These are phyloP conservation scores for Borealophlyctis nickersoniae DNA, from an alignment of 192 early-diverging fungal species.

Conservation along the genomic window DNA sequence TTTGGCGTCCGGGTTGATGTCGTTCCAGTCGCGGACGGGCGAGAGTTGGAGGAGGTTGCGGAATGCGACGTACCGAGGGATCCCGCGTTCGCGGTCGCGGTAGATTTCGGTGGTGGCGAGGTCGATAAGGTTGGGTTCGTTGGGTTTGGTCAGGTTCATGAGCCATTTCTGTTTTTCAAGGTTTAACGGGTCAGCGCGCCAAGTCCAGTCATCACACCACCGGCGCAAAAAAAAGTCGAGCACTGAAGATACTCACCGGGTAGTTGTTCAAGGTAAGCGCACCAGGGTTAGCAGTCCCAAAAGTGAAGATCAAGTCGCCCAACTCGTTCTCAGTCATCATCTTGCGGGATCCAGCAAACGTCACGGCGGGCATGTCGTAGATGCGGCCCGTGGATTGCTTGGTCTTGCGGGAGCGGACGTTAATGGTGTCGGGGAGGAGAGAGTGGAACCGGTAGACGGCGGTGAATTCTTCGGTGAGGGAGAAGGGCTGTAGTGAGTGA, in stretches of 20 bases:
- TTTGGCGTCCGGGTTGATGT: constrained; percentile 20
- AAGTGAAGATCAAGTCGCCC: constrained; percentile 24
- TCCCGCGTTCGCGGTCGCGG: constrained; percentile 36
- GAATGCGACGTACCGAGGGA: constrained; percentile 30
- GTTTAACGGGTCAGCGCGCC: too few relatives aligned
- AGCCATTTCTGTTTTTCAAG: too few relatives aligned
- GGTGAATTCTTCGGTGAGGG: constrained; percentile 33
- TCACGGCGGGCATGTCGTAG: constrained; percentile 15
- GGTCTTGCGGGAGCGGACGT: constrained; percentile 17
- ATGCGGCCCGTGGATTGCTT: constrained; percentile 4
- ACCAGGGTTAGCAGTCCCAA: constrained; percentile 27
- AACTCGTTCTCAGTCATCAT: constrained; percentile 13
- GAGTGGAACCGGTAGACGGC: constrained; percentile 34
- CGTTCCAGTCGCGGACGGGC: constrained; percentile 10
- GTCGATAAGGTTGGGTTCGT: constrained; percentile 19
- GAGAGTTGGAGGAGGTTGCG: constrained; percentile 15
- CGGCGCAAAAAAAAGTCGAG: too few relatives aligned
- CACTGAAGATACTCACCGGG: too few relatives aligned
- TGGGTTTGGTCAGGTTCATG: constrained; percentile 22
- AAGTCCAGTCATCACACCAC: too few relatives aligned
- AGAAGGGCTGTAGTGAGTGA: constrained; percentile 3
- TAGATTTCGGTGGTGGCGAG: constrained; percentile 28
- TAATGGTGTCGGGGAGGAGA: constrained; percentile 31
- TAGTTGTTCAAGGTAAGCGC: constrained; percentile 37
- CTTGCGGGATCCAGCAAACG: constrained; percentile 15